Evolutionary conservation across 768 basidiomycete genomes (phyloP).

Genomic region (Tricholoma saponaceum): DNA sequence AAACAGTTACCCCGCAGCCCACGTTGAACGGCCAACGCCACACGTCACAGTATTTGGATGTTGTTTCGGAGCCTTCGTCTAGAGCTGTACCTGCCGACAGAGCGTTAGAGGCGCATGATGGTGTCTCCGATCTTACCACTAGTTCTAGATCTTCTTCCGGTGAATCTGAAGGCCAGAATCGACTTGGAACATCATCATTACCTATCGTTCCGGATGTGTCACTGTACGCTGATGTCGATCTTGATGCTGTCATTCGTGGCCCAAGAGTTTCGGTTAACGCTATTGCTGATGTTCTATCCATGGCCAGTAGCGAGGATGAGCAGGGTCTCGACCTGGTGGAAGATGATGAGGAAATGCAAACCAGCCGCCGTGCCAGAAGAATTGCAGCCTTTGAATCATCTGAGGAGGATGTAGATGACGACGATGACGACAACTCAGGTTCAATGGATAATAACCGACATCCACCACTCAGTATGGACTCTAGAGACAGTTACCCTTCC

Average conservation of each 20-base stretch:
- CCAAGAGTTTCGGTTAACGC: conserved; percentile 25
- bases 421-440: conserved; percentile 25
- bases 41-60: neutral
- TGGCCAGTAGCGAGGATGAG: conserved; percentile 39
- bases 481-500: neutral
- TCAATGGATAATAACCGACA: neutral
- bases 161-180: conserved; percentile 4
- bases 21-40: neutral
- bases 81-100: neutral
- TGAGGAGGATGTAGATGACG: conserved; percentile 33
- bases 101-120: neutral
- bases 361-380: conserved; percentile 25
- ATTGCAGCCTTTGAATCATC: conserved; percentile 11
- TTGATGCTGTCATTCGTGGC: conserved; percentile 36
- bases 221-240: conserved; percentile 27
- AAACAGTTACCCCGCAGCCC: neutral
- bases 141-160: conserved; percentile 3
- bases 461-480: neutral
- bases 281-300: conserved; percentile 30
- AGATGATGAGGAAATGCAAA: conserved; percentile 22
- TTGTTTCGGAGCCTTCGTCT: neutral
- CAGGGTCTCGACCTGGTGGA: conserved; percentile 34
- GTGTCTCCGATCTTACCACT: neutral
- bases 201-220: conserved; percentile 22
- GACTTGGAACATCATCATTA: conserved; percentile 5